Conservation (phyloP, 371 early-diverging fungal genomes). For the Gilbertella persicaria region DNA sequence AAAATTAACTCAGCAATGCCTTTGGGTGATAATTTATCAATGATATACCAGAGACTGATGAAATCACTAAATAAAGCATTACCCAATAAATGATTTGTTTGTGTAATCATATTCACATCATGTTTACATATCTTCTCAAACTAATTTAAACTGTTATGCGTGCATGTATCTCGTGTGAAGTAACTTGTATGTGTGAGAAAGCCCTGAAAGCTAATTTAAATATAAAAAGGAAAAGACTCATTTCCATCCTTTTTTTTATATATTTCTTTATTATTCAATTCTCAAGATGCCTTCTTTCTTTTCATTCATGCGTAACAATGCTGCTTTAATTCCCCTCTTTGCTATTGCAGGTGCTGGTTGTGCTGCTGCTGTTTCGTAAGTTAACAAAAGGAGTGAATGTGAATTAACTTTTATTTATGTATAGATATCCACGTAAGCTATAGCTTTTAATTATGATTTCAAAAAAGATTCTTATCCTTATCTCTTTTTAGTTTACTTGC, state of each 20-base stretch:
- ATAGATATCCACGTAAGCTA: slow-evolving; percentile 25
- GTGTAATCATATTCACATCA: too few relatives aligned
- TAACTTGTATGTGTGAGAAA: too few relatives aligned
- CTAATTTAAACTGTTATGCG: too few relatives aligned
- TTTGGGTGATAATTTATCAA: too few relatives aligned
- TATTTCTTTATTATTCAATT: slow-evolving; percentile 12
- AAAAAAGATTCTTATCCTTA: slow-evolving; percentile 1
- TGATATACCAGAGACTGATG: too few relatives aligned
- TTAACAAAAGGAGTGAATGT: not conserved
- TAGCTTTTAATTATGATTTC: not conserved
- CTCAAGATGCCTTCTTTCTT: slow-evolving; percentile 16
- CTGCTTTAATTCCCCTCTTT: slow-evolving; percentile 47
- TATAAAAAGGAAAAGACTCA: not conserved
- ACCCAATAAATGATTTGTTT: too few relatives aligned
- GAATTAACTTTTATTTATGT: not conserved
- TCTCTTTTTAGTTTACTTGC: slow-evolving; percentile 34
- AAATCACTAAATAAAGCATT: too few relatives aligned
- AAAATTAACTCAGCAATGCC: too few relatives aligned
- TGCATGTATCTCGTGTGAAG: too few relatives aligned
- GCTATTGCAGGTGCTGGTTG: slow-evolving; percentile 49
- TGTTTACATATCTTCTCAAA: too few relatives aligned
- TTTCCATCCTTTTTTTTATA: slow-evolving; percentile 9
- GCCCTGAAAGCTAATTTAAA: not conserved
- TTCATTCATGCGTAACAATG: slow-evolving; percentile 37
- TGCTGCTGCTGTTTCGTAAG: slow-evolving; percentile 48